Percentiles rank a stretch among this genome's conserved stretches.
These are phyloP conservation scores for Wickerhamomyces mucosus DNA, from an alignment of 805 yeast genomes.

Conservation along the genomic window DNA sequence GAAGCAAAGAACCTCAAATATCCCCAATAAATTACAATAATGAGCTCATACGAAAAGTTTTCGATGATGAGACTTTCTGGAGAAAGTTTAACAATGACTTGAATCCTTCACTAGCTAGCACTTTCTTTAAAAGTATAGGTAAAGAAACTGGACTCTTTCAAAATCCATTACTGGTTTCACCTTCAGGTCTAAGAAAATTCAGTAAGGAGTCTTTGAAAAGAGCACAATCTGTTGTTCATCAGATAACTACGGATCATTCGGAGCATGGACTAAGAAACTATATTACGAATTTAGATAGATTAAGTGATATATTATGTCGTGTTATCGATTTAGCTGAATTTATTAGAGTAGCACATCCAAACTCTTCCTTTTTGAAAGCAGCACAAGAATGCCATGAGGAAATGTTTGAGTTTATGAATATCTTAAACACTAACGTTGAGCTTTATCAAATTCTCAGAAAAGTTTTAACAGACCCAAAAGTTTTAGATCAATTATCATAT, in stretches of 20 bases:
- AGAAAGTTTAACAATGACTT: conserved; percentile 31
- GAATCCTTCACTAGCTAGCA: conserved; percentile 3
- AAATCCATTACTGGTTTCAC: conserved; percentile 59
- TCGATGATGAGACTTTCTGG: conserved; percentile 57
- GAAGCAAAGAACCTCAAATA: no score
- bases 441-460: conserved; percentile 50
- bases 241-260: conserved; percentile 40
- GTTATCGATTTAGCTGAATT: conserved; percentile 93
- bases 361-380: conserved; percentile 54
- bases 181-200: conserved; percentile 63
- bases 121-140: conserved; percentile 4
- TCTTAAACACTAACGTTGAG: conserved; percentile 73
- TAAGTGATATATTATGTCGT: conserved; percentile 82
- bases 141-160: conserved; percentile 59
- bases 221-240: conserved; percentile 53
- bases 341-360: conserved; percentile 82
- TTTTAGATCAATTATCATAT: conserved; percentile 31
- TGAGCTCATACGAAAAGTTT: conserved; percentile 34
- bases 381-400: conserved; percentile 84
- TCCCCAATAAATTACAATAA: no score
- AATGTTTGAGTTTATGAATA: conserved; percentile 91
- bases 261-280: conserved; percentile 37
- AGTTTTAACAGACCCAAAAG: conserved; percentile 34
- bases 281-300: conserved; percentile 63
- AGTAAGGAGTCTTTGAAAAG: conserved; percentile 51